A percentile compares a stretch with the other conserved stretches of the same genome.
phyloP scores from a whole-genome alignment of 2,329 filamentous ascomycete genomes.

The Colletotrichum lini region DNA sequence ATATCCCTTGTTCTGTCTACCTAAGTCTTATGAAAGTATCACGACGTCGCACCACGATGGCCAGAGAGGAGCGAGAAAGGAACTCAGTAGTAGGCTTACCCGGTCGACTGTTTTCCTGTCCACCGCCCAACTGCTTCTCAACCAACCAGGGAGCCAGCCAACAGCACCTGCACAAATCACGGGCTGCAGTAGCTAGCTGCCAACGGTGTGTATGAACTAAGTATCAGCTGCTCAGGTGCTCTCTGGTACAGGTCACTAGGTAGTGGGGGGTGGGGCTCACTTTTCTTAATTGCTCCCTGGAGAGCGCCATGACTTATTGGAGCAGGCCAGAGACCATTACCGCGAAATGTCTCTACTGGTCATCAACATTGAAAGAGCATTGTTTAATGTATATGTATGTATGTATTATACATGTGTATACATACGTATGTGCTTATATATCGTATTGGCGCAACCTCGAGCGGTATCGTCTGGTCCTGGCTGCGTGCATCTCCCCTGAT shows the following conservation, averaged over 20 bases:
- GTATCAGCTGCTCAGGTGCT: no score
- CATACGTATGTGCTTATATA: neutral
- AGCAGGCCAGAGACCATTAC: neutral
- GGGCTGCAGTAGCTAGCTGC: neutral
- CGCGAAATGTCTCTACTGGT: no score
- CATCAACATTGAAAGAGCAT: no score
- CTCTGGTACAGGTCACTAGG: no score
- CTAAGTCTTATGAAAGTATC: neutral
- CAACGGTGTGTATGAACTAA: neutral
- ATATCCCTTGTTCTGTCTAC: neutral
- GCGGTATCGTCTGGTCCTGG: neutral
- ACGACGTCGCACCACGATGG: no score
- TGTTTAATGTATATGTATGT: no score
- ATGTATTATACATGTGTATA: neutral
- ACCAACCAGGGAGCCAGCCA: constrained; percentile 32
- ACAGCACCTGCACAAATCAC: constrained; percentile 31
- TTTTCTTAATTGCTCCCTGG: no score
- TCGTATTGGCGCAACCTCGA: neutral
- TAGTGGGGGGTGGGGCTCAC: no score
- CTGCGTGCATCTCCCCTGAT: constrained; percentile 1
- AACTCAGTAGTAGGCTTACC: no score
- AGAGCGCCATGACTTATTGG: neutral
- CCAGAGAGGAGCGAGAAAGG: no score
- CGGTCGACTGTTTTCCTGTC: no score
- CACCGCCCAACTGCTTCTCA: neutral